Base-by-base conservation (phyloP, 257 asterid species). In the Jacaranda copaia region DNA sequence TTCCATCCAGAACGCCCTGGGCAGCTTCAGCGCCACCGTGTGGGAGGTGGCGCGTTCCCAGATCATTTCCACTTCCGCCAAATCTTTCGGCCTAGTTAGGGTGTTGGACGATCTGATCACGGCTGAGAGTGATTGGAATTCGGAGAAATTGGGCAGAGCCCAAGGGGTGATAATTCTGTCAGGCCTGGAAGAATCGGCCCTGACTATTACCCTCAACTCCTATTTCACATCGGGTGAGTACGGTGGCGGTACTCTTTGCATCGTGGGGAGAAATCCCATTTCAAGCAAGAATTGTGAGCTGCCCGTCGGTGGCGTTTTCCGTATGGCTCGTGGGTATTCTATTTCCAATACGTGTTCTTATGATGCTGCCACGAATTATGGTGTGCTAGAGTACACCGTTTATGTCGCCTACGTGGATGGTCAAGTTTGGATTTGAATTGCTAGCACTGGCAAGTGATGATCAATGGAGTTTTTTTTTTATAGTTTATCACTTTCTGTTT, bases 241-340 rank as follows among this genome's bases (percentile, higher is more conserved):
- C 5, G 9, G 25, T 1, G 87, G 84, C 32, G 76, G 87, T 45
- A 53, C 61, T 1, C 53, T 83, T 3, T 72, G 75, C 35, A 5
- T 80, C 4, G 64, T 68, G 12, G 87, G 87, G 36, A 68, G 84
- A 32, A 83, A 76, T 20, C 84, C 84, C 0, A 36, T 72, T 3
- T 0, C 8, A 3, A 39, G 15, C 25, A 53, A 14, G 9, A 55
- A 83, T 46, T 82, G 82, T 5, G 87, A 83, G 74, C 68, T 80
- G 70, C 79, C 87, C 0, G 74, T 80, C 4, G 84, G 87, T 0
- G 87, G 87, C 0, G 56, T 49, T 40, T 83, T 83, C 5, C 56
- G 72, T 3, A 8, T 61, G 78, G 87, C 84, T 6, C 71, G 74
- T 8, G 87, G 87, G 0, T 80, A 80, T 25, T 14, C 82, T 6